Conservation (phyloP, 164 flowering plant species). For the Chimonanthus praecox region DNA sequence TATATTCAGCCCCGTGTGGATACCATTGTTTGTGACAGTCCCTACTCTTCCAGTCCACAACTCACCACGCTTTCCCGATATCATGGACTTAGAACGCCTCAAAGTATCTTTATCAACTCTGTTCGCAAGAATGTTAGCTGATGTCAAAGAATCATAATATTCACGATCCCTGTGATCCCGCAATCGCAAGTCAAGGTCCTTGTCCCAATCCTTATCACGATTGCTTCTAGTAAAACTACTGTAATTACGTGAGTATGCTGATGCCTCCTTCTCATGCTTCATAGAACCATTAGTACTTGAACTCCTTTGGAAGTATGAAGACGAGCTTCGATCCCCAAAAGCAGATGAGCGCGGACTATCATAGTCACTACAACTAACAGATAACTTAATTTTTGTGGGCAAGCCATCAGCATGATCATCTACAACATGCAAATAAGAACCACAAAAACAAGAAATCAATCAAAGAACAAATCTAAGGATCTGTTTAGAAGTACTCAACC, state of each 20-base stretch:
- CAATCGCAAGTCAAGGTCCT: conserved; percentile 17
- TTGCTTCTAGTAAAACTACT: conserved; percentile 70
- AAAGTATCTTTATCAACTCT: conserved; percentile 44
- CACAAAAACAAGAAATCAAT: conserved; percentile 1
- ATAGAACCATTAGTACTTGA: conserved; percentile 61
- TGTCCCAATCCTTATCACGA: conserved; percentile 62
- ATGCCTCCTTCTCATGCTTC: conserved; percentile 33
- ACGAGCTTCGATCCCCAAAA: conserved; percentile 43
- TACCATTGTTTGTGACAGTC: conserved; percentile 25
- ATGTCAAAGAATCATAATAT: conserved; percentile 32
- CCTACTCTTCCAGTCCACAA: conserved; percentile 26
- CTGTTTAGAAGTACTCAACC: neutral
- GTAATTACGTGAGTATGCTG: conserved; percentile 30
- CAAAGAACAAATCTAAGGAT: neutral
- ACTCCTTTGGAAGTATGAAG: conserved; percentile 51
- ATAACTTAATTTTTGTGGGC: conserved; percentile 37
- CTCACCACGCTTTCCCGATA: conserved; percentile 54
- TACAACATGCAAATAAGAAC: conserved; percentile 17
- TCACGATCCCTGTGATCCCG: conserved; percentile 29
- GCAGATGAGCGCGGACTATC: conserved; percentile 40
- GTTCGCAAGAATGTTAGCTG: conserved; percentile 11
- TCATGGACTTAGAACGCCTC: conserved; percentile 60
- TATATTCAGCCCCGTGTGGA: conserved; percentile 20
- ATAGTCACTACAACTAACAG: conserved; percentile 39
- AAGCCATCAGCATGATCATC: conserved; percentile 34